Evolutionary conservation across 164 flowering plant genomes (phyloP), one percentile per base, ranked within the genome.

Genomic region (Dillenia suffruticosa): DNA sequence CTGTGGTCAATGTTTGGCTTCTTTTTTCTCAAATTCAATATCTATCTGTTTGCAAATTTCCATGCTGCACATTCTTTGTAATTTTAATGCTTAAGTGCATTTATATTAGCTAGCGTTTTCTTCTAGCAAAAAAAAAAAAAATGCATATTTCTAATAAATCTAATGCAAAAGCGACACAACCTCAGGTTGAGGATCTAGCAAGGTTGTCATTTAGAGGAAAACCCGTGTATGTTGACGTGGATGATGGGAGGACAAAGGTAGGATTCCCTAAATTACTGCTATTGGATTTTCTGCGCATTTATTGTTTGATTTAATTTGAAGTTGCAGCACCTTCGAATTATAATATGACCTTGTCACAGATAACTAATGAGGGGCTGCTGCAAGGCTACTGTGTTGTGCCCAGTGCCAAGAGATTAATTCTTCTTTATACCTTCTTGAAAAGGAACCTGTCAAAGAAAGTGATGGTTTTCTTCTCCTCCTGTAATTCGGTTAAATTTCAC

Each of bases 391-490:
- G 90, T 73, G 77, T 91, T 49, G 84, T 94, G 54, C 92, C 93
- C 32, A 78, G 88, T 73, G 78, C 80, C 13, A 84, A 82, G 68
- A 85, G 96, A 76, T 88, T 95, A 67, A 45, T 81, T 67, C 82
- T 88, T 63, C 73, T 92, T n/a, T 87, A 86, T 73, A 84, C 97
- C 44, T 95, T 95, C 74, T 73, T 95, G 80, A 95, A 82, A 76
- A 85, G 81, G 71, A 85, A 95, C 63, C 61, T 71, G 61, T 76
- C 88, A 49, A 90, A 95, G 87, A 95, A 95, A 81, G 84, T 92
- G 56, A 92, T 95, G 97, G 98, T 90, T 57, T 90, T 95, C 82
- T 90, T 92, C 76, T 95, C 98, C 12, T 88, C 99, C 1, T 92
- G 97, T 58, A 82, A 85, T 69, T 92, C 99, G 1, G 99, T 92